Percentiles rank a stretch among this genome's conserved stretches.
Evolutionary conservation across 495 filamentous ascomycete genomes (phyloP).

Genomic region (Gamarada debralockiae): DNA sequence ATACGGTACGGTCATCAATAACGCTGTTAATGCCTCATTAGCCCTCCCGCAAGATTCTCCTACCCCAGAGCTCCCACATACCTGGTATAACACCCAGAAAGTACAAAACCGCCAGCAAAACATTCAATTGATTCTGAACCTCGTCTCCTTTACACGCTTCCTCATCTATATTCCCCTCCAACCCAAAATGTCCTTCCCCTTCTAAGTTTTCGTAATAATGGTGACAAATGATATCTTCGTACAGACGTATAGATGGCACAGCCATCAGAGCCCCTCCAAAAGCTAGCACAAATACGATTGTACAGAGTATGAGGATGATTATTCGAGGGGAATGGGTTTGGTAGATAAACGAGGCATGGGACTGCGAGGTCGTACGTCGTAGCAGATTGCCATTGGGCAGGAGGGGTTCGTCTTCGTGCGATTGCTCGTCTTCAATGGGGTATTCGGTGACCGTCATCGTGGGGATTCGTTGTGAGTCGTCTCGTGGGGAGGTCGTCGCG

Average conservation of each 20-base stretch:
- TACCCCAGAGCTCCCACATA: slow-evolving; percentile 8
- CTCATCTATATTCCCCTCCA: slow-evolving; percentile 28
- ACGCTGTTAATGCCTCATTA: slow-evolving; percentile 21
- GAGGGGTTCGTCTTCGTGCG: not conserved
- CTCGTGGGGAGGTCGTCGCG: not conserved
- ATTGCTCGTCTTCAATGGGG: not conserved
- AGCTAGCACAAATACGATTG: slow-evolving; percentile 7
- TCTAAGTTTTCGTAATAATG: slow-evolving; percentile 24
- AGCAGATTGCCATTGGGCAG: not conserved
- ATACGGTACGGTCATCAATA: slow-evolving; percentile 33
- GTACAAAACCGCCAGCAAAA: slow-evolving; percentile 25
- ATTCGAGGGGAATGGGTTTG: not conserved
- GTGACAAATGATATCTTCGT: slow-evolving; percentile 35
- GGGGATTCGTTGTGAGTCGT: not conserved
- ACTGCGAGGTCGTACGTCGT: not conserved
- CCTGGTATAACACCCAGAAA: slow-evolving; percentile 18
- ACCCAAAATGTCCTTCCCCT: slow-evolving; percentile 13
- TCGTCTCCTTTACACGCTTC: slow-evolving; percentile 29
- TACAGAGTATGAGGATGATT: slow-evolving; percentile 10
- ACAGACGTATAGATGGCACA: slow-evolving; percentile 27
- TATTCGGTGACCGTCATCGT: not conserved
- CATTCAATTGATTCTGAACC: slow-evolving; percentile 31
- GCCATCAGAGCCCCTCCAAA: slow-evolving; percentile 11
- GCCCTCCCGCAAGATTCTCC: slow-evolving; percentile 2
- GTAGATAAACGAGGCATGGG: not conserved